Evolutionary conservation across 176 grass and related monocot species (phyloP).

Genomic region (Ampelocalamus luodianensis): DNA sequence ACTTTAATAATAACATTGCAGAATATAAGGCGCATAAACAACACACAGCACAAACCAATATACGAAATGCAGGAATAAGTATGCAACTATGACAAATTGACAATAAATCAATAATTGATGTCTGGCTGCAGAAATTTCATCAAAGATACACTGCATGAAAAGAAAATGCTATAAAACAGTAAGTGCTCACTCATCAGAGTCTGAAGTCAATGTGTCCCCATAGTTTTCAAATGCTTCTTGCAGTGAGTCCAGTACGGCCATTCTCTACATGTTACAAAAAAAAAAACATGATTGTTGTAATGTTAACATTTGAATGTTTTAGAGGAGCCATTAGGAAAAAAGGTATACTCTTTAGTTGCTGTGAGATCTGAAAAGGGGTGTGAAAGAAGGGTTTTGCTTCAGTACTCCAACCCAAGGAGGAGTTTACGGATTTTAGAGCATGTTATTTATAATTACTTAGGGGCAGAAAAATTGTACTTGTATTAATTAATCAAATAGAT

Average conservation of each 20-base stretch:
- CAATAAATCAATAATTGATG: constrained; percentile 10
- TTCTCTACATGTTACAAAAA: constrained; percentile 51
- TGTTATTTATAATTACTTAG: background rate
- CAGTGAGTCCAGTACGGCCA: constrained; percentile 70
- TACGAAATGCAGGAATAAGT: constrained; percentile 20
- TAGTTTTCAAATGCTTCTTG: constrained; percentile 59
- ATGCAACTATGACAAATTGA: background rate
- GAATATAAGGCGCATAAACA: constrained; percentile 5
- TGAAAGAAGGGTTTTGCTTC: constrained; percentile 23
- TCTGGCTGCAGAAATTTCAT: background rate
- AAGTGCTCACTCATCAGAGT: constrained; percentile 62
- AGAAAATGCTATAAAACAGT: background rate
- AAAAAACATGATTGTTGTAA: constrained; percentile 33
- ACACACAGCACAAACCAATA: background rate
- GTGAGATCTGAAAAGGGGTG: background rate
- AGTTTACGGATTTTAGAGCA: background rate
- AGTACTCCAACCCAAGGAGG: background rate
- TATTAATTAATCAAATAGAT: constrained; percentile 8
- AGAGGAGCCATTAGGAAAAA: background rate
- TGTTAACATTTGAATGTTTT: background rate
- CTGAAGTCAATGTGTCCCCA: constrained; percentile 47
- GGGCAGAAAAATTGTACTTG: background rate
- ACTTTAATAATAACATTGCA: constrained; percentile 3
- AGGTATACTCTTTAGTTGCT: background rate
- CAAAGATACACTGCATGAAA: background rate